Evolutionary conservation across 2,329 filamentous ascomycete species (phyloP).

Genomic region (Zalaria obscura): DNA sequence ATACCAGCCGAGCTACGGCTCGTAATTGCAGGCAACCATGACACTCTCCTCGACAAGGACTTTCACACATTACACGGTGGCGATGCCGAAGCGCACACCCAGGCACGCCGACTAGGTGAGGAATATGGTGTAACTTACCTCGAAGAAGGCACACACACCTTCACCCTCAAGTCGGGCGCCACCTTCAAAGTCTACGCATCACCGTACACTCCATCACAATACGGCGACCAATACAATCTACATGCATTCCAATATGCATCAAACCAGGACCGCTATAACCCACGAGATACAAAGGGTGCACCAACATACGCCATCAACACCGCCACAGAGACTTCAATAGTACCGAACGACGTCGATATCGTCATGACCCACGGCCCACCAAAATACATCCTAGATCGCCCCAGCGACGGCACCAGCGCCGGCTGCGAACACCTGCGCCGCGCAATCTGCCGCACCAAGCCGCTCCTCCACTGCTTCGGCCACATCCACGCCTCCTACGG

Average conservation of each 20-base stretch:
- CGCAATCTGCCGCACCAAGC: conserved; percentile 35
- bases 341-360: conserved; percentile 30
- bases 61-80: background rate
- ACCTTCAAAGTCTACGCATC: conserved; percentile 38
- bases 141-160: conserved; percentile 36
- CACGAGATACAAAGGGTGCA: conserved; percentile 25
- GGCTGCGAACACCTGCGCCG: conserved; percentile 41
- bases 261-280: conserved; percentile 27
- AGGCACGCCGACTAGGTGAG: conserved; percentile 1
- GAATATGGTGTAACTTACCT: conserved; percentile 14
- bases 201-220: conserved; percentile 36
- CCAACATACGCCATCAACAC: too few species aligned
- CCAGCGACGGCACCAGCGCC: conserved; percentile 23
- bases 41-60: conserved; percentile 13
- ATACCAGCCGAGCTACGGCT: conserved; percentile 21
- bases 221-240: conserved; percentile 23
- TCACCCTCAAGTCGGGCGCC: conserved; percentile 34
- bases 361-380: conserved; percentile 50
- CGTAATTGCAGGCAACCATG: conserved; percentile 24
- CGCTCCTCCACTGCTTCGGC: conserved; percentile 44
- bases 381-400: conserved; percentile 34
- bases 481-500: conserved; percentile 46
- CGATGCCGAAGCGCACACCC: background rate
- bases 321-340: too few species aligned
- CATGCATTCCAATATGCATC: conserved; percentile 41